These are phyloP conservation scores for Flaveria linearis DNA, from an alignment of 129 eudicot species.

Conservation along the genomic window DNA sequence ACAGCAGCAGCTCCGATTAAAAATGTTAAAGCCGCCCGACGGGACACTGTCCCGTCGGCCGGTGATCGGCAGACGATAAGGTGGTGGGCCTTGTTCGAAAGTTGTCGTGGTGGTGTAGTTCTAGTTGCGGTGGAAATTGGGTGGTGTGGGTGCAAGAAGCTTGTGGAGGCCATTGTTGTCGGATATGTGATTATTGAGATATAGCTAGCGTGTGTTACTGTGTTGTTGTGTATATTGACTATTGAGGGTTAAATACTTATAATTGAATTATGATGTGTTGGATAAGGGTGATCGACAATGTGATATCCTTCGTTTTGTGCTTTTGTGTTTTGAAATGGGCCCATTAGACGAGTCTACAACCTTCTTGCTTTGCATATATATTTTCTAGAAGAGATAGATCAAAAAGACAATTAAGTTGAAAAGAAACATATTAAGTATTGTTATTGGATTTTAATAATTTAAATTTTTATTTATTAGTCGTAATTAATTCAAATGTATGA, in stretches of 20 bases:
- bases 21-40: conserved; percentile 69
- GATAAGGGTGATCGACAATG: too few species aligned
- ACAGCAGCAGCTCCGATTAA: conserved; percentile 75
- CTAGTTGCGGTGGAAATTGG: conserved; percentile 16
- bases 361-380: background rate
- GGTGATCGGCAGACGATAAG: conserved; percentile 53
- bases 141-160: conserved; percentile 71
- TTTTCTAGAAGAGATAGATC: background rate
- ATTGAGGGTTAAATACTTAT: background rate
- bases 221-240: background rate
- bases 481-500: too few species aligned
- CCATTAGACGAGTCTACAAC: background rate
- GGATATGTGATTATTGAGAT: background rate
- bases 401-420: too few species aligned
- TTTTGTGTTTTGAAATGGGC: background rate
- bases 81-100: conserved; percentile 42
- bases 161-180: conserved; percentile 61
- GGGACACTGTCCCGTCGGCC: conserved; percentile 41
- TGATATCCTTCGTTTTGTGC: too few species aligned
- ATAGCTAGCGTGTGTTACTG: background rate
- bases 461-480: too few species aligned
- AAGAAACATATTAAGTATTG: too few species aligned
- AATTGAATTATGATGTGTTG: background rate
- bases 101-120: background rate
- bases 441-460: too few species aligned